Conservation (phyloP, 2,329 filamentous ascomycete genomes). For the Sordariomycetes sp. region DNA sequence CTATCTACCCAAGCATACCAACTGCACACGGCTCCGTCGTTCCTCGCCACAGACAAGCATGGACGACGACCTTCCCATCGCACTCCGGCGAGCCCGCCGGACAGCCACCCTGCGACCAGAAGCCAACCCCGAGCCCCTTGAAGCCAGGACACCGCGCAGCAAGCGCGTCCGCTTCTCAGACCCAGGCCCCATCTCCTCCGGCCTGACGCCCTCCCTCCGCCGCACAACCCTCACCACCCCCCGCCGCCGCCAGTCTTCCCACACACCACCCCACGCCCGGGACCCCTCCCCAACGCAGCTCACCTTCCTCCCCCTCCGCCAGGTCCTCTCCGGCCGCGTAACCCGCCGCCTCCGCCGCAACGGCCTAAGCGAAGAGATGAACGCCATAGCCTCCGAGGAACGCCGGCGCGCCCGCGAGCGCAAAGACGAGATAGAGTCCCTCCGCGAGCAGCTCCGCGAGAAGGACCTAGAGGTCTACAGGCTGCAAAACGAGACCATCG, state of each 20-base stretch:
- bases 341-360: slow-evolving; percentile 43
- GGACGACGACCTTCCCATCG: slow-evolving; percentile 36
- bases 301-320: slow-evolving; percentile 34
- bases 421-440: slow-evolving; percentile 31
- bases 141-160: slow-evolving; percentile 15
- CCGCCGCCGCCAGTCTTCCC: slow-evolving; percentile 32
- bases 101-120: slow-evolving; percentile 19
- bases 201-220: slow-evolving; percentile 44
- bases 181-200: slow-evolving; percentile 34
- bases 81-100: slow-evolving; percentile 40
- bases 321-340: slow-evolving; percentile 42
- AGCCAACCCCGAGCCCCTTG: slow-evolving; percentile 1
- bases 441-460: slow-evolving; percentile 32
- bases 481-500: slow-evolving; percentile 33
- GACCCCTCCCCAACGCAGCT: slow-evolving; percentile 10
- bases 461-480: slow-evolving; percentile 40
- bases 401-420: slow-evolving; percentile 22
- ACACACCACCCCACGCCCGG: slow-evolving; percentile 10
- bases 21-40: neutral
- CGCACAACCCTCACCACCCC: slow-evolving; percentile 30
- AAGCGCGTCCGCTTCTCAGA: slow-evolving; percentile 48
- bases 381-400: slow-evolving; percentile 33
- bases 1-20: neutral
- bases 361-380: slow-evolving; percentile 44
- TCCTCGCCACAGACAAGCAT: neutral